Evolutionary conservation across 768 basidiomycete genomes (phyloP), one percentile per base, ranked within the genome.

Genomic region (Exidia glandulosa): DNA sequence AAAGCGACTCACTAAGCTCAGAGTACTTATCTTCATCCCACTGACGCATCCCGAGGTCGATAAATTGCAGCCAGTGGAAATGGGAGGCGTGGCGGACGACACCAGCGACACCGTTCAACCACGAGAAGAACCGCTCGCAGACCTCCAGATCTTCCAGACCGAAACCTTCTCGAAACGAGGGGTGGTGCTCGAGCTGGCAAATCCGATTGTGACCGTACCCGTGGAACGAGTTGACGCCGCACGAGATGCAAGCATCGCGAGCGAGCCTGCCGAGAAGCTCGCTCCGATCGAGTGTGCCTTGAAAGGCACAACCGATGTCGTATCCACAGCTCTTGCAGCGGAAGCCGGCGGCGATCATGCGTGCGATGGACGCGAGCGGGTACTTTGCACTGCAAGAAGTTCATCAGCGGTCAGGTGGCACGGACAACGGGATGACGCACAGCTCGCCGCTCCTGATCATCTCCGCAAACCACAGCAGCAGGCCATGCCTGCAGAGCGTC

Each of bases 391-490:
- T 59, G 31, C 5, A 29, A 31, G 16, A n/a, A 34, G 7, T 27
- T 3, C 13, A 19, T 47, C 19, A 47, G n/a, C 32, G 30, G 2
- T 14, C 7, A 5, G 29, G 6, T 3, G 7, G 12, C 4, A 16
- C 12, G 27, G 2, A 37, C 29, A 12, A 23, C 1, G 41, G 55
- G 12, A 41, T 3, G 41, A 79, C 80, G 71, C 64, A 81, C 81
- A 68, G 62, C 66, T 34, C 75, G 77, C 81, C 81, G 82, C 81
- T 47, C 29, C 32, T n/a, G 9, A 47, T 23, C 58, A 59, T 59
- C n/a, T 59, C 58, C 23, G 34, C 41, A 5, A 23, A 59, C 23
- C 34, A 59, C 2, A 48, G 41, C 6, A 48, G 41, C 2, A 47
- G 33, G 1, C 58, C 58, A 33, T 59, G 58, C n/a, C 45, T 9